Base-by-base conservation (phyloP, 2,329 filamentous ascomycete species). In the Didymella sp. region DNA sequence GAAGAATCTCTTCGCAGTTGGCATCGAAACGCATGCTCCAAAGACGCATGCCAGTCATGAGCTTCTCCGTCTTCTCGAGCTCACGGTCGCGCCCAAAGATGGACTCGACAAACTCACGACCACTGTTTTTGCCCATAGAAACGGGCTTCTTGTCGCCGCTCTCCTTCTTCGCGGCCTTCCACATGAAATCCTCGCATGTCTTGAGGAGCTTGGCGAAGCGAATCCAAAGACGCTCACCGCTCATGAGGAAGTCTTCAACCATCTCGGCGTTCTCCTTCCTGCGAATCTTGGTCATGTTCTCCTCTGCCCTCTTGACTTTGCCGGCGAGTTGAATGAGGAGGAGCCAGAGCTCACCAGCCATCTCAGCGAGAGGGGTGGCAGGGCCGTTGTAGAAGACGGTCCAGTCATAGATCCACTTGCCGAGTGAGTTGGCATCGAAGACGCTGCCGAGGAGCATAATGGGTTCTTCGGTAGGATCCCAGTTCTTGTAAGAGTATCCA, bases 331-430 rank as follows among this genome's bases (percentile, higher is more conserved):
- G 91, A 76, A 98, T 98, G 57, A 98, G 85, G 45, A 97, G 84
- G 22, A 98, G 85, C 95, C 95, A 99, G 51, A 99, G 84, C 71
- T 98, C 93, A 66, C 94, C 95, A 2, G 95, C 93, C 77, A 96
- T 88, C 64, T 97, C 92, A 50, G 92, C 87, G 72, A 97, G 91
- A 47, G 92, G 91, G 11, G 90, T 92, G 37, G 86, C 85, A 13
- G 92, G 86, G 33, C 91, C 91, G 66, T 96, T 88, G 75, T 89
- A 88, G 80, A 91, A 96, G 62, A 97, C 91, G 17, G 95, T 97
- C 95, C 95, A 99, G 83, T 98, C 95, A 78, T 96, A 99, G 73
- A 99, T 96, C 95, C 95, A 99, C 80, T 97, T 97, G 72, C 95
- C 95, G 27, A 99, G 84, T 24, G 92, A 96, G 84, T 98, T 97